Conservation (phyloP, 768 basidiomycete genomes). For the Galerina sulciceps region DNA sequence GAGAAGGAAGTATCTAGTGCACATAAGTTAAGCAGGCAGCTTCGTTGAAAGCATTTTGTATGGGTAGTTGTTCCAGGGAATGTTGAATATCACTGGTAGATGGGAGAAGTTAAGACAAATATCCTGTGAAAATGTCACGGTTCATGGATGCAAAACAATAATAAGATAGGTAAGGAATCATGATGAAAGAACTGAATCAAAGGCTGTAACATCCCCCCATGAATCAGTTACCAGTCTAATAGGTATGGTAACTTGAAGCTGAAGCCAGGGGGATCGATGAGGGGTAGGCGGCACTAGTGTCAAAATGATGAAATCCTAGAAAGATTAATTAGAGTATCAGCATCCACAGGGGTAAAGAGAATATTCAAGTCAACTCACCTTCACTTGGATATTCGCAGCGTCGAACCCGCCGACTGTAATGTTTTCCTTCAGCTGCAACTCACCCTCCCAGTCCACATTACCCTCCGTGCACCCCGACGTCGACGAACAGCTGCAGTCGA, state of each 20-base stretch:
- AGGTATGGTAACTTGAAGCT: slow-evolving; percentile 49
- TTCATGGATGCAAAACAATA: no score
- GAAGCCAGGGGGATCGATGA: slow-evolving; percentile 36
- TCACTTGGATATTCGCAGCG: slow-evolving; percentile 44
- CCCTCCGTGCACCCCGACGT: slow-evolving; percentile 32
- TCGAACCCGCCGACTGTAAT: slow-evolving; percentile 50
- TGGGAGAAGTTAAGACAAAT: no score
- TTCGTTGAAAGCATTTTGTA: no score
- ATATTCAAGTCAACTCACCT: slow-evolving; percentile 31
- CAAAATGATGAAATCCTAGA: slow-evolving; percentile 63
- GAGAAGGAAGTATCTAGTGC: no score
- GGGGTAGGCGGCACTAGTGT: slow-evolving; percentile 44
- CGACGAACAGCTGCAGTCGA: slow-evolving; percentile 24
- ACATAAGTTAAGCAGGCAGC: no score
- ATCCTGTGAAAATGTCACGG: no score
- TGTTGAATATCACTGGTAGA: no score
- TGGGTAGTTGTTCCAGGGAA: no score
- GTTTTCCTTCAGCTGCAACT: slow-evolving; percentile 39
- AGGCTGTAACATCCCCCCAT: slow-evolving; percentile 30
- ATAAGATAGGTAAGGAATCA: neutral
- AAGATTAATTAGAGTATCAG: neutral
- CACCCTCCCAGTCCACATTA: slow-evolving; percentile 67
- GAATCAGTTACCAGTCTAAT: slow-evolving; percentile 66
- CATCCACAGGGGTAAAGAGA: neutral
- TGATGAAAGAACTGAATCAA: slow-evolving; percentile 16